Evolutionary conservation across 148 eudicot species (phyloP), one percentile per base, ranked within the genome.

Genomic region (Rhododendron ferrugineum): DNA sequence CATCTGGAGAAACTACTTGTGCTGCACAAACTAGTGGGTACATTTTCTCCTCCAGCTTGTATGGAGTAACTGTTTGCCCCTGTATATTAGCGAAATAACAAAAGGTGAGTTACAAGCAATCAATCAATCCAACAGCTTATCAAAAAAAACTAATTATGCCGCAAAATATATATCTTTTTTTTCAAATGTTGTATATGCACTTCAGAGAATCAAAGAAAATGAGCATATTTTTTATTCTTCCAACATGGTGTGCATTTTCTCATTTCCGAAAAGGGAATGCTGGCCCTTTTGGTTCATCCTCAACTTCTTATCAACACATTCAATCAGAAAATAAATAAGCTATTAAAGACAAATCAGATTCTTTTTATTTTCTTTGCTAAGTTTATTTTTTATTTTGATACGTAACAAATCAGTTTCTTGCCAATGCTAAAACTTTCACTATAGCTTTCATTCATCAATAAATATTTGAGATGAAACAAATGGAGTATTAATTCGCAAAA

Each of bases 21-120:
- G 91, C 92, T 40, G 98, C 99, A 87, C 86, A 92, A 80, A 92
- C 98, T 56, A 96, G 87, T 4, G 95, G 97, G 60, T 90, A 92
- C 88, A 91, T 79, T 86, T 87, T 89, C 80, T 94, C 89, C 78
- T 90, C 83, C 86, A 94, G 85, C 87, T 90, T 89, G 84, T 90
- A 87, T 46, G 91, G 90, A 49, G 97, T 90, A 5, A 90, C 91
- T 28, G 95, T 90, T 87, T 93, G 93, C 23, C 99, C 99, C 99
- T 96, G 80, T 11, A 11, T 1, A 66, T 66, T 66, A n/a, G 64
- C 28, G 5, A 66, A 66, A 64, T n/a, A 64, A n/a, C 68, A 23
- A 62, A 64, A 64, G 26, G 9, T 6, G 64, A 58, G 64, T 58
- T 58, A 1, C 30, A 64, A 26, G 3, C 32, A n/a, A n/a, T 64